Evolutionary conservation across 176 grass and related monocot species (phyloP).

Genomic region (Carex scoparia): DNA sequence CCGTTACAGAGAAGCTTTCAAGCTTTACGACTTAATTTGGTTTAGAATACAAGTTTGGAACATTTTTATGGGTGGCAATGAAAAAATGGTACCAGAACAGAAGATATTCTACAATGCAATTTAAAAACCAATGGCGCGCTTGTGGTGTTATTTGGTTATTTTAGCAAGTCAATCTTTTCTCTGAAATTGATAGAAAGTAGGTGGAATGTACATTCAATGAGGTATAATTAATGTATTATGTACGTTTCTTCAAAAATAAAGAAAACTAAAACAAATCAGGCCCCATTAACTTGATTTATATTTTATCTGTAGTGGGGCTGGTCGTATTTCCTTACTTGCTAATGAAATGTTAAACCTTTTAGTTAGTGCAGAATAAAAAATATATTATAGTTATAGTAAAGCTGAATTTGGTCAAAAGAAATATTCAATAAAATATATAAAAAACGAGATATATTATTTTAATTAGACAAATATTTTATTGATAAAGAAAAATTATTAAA

Average conservation of each 20-base stretch:
- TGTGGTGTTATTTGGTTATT: background rate
- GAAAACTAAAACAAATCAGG: background rate
- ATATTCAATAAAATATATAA: too few species aligned
- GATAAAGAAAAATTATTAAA: too few species aligned
- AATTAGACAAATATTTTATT: too few species aligned
- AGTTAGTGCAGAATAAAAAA: too few species aligned
- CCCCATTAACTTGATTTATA: background rate
- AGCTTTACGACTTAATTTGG: slow-evolving; percentile 22
- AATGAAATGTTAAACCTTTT: background rate
- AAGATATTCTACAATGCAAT: background rate
- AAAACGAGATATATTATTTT: too few species aligned
- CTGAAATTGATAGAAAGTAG: slow-evolving; percentile 14
- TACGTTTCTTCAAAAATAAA: background rate
- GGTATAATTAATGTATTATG: background rate
- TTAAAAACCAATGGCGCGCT: slow-evolving; percentile 6
- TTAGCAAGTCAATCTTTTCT: background rate
- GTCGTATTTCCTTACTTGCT: background rate
- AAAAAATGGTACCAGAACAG: background rate
- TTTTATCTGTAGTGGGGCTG: background rate
- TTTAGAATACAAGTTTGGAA: slow-evolving; percentile 12
- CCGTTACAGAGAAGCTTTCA: slow-evolving; percentile 80
- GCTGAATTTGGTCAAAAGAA: too few species aligned
- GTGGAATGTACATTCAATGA: slow-evolving; percentile 19
- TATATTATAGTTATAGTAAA: too few species aligned
- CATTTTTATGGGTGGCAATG: slow-evolving; percentile 2